Evolutionary conservation across 2,329 filamentous ascomycete species (phyloP).

Genomic region (Didymella segeticola): DNA sequence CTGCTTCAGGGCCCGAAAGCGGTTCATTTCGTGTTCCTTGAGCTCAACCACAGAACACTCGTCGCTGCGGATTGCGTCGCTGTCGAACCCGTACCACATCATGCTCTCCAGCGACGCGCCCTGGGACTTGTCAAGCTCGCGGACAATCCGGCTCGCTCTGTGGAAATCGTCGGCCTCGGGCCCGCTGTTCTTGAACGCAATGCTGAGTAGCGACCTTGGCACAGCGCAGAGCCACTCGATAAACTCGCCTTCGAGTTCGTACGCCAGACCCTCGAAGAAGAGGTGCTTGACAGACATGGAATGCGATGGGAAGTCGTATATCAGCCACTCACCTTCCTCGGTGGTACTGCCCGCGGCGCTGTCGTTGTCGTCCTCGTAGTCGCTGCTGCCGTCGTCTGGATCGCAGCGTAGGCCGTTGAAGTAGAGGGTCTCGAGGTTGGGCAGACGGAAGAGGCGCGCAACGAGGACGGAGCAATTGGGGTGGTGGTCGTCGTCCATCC

Average conservation of each 20-base stretch:
- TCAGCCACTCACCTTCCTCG: background rate
- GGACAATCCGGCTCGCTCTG: background rate
- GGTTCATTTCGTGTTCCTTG: background rate
- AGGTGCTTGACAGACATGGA: conserved; percentile 1
- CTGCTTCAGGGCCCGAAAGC: background rate
- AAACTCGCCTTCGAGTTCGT: background rate
- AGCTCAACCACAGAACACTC: background rate
- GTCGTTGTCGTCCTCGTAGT: background rate
- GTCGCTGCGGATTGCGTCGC: background rate
- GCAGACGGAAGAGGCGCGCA: background rate
- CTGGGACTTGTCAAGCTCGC: background rate
- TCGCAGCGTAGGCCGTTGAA: conserved; percentile 3
- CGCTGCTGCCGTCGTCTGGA: background rate
- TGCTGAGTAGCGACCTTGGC: background rate
- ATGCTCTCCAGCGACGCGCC: background rate
- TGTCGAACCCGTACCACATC: conserved; percentile 4
- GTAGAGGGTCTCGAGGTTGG: background rate
- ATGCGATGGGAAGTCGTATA: background rate
- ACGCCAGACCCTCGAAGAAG: background rate
- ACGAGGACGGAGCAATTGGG: background rate
- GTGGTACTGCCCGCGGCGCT: background rate
- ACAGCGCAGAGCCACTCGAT: background rate
- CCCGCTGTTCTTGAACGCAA: background rate
- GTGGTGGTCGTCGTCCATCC: background rate
- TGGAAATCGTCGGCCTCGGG: background rate